Base-by-base conservation (phyloP, 768 basidiomycete genomes). In the Suillus spraguei region DNA sequence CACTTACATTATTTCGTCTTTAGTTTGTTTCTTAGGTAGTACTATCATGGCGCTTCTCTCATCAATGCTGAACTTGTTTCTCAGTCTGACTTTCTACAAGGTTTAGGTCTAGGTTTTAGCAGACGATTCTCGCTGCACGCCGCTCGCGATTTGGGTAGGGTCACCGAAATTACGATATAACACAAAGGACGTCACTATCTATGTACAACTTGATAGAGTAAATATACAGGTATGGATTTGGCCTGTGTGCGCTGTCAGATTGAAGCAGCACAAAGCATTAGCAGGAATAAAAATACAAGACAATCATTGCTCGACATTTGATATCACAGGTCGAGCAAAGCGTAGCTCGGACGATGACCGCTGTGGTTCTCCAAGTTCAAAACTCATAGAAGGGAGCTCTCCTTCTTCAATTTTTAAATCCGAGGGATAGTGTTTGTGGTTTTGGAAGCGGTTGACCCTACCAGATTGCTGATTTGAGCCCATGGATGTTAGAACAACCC, bases 401-500 rank as follows among this genome's bases (percentile, higher is more conserved):
- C 32, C 61, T 39, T 54, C 53, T 52, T 39, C 63, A 39, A 13
- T 13, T 50, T 64, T 64, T 6, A 20, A n/a, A 17, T 52, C 53
- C 6, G n/a, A 32, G 20, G 55, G 54, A 39, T 41, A 58, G 20
- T 49, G 36, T n/a, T 38, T 28, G 35, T 54, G 60, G 32, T 35
- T 24, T 6, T 62, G 61, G 17, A 28, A 63, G 17, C 61, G 38
- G 14, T 38, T 41, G 7, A 8, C 32, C 22, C 64, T 62, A 41
- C 41, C 38, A 9, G 55, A 9, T 13, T 32, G 63, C 3, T 41
- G 46, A 9, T 28, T 35, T 17, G 63, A 20, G n/a, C 35, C 16
- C 17, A 22, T 11, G 9, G 63, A 28, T 20, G 61, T 41, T 41
- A 61, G 20, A 17, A 62, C 59, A 42, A 39, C 56, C 44, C 36